Base-by-base conservation (phyloP, 495 filamentous ascomycete genomes). In the Corynascus novoguineensis region DNA sequence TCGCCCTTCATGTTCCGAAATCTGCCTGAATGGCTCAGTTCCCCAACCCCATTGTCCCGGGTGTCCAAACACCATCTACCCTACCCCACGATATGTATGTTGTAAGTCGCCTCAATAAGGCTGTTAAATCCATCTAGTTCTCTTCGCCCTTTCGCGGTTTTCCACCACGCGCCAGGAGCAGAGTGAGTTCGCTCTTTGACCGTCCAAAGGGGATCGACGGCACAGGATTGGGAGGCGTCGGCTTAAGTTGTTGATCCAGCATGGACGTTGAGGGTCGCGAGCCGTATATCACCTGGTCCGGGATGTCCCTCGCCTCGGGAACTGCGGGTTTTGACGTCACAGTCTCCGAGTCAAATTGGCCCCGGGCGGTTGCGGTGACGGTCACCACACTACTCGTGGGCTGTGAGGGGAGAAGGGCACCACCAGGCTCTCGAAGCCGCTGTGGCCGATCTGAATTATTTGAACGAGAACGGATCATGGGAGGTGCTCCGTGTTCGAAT, bases 141-240 rank as follows among this genome's bases (percentile, higher is more conserved):
- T 45, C 49, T 32, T 58, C 31, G 2, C 24, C 48, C 28, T 61
- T 63, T 11, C 53, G 44, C 9, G 60, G 34, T 51, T 60, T 67
- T 12, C 76, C 69, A 7, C 69, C 70, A 9, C 69, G 69, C 31
- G 78, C 73, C 50, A 82, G 64, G 6, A 82, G 61, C 2, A 82
- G 55, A 19, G 71, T 71, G 31, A 82, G 69, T 58, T 82, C 74
- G 51, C 78, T 81, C 65, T 72, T 78, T 11, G 77, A 74, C 53
- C 76, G 67, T 11, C 68, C 73, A 27, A 79, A 72, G 15, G 70
- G 70, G 15, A 73, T 65, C 0, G 61, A 48, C n/a, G 69, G 64
- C 17, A 68, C 53, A 10, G 66, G 48, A 34, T 63, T 73, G 4
- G 67, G 73, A 29, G 68, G 66, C 5, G 73, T 75, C 19, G 74